Evolutionary conservation across 306 rosid genomes (phyloP), one percentile per base, ranked within the genome.

Genomic region (Rosa multiflora): DNA sequence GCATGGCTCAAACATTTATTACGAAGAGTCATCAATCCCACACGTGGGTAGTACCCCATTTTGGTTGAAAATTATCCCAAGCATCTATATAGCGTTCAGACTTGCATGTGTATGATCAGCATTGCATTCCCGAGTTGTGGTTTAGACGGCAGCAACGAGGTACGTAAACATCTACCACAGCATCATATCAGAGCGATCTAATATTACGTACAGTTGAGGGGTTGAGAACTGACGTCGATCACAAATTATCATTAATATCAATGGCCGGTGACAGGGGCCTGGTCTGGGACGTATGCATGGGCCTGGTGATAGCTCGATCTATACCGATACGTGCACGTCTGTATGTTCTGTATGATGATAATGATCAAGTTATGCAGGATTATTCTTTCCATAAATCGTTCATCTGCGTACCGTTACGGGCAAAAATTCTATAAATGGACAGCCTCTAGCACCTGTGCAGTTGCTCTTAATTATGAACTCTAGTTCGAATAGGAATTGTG

Each of bases 71-170:
- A 32, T 6, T 66, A 66, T 35, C 37, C 44, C 46, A 66, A 37
- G 5, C n/a, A 13, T 37, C 15, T 61, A 3, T 3, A 37, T 66
- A 66, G 70, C 21, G 23, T 66, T 66, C 21, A 37, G 70, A 66
- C 70, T 35, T 10, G 4, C 39, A 62, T 35, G 35, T 66, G 1
- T 4, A 14, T 74, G 67, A 40, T 74, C 15, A 55, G 52, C 52
- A 48, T 15, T 71, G 23, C 47, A 17, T 20, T 46, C 14, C 53
- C 53, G 1, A 21, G 39, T 20, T 70, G 56, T 70, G 74, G 74
- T 70, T 44, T 70, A 21, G 56, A 70, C 15, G 78, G 78, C 78
- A 58, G 63, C 64, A 35, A 11, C 63, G n/a, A 72, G 55, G 55
- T 62, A 62, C 42, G 8, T 62, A 12, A 12, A 26, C 20, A 62